Percentiles rank a stretch among this genome's conserved stretches.
These are phyloP conservation scores for Thraustochytrium striatum DNA, from an alignment of 352 stramenopile genomes.

Conservation along the genomic window DNA sequence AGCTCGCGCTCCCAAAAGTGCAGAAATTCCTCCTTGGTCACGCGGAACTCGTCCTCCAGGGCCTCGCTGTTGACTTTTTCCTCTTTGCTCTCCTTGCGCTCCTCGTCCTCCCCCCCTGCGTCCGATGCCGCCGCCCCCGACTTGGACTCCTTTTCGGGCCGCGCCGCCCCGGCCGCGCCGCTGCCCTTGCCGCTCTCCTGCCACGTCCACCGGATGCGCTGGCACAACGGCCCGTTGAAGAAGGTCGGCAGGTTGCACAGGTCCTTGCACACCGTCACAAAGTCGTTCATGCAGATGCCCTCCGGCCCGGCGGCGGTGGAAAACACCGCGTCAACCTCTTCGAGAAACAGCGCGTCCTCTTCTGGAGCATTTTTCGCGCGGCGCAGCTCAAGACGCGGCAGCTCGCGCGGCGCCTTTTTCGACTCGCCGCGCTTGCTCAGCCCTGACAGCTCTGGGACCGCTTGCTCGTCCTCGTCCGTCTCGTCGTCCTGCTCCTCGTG, in stretches of 20 bases:
- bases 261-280: conserved; percentile 93
- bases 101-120: conserved; percentile 41
- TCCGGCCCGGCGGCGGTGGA: not conserved
- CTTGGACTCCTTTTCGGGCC: not conserved
- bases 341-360: no score
- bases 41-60: not conserved
- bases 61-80: conserved; percentile 22
- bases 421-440: no score
- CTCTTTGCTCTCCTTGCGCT: conserved; percentile 7
- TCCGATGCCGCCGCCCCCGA: not conserved
- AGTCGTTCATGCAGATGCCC: conserved; percentile 62
- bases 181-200: not conserved
- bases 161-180: conserved; percentile 48
- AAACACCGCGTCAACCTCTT: no score
- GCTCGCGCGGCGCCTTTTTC: no score
- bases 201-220: conserved; percentile 66
- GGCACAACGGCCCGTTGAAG: conserved; percentile 93
- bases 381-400: no score
- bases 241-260: conserved; percentile 96
- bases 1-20: conserved; percentile 90
- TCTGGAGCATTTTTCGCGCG: no score
- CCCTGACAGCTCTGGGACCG: no score
- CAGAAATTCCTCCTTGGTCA: conserved; percentile 62
- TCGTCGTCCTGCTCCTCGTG: no score
- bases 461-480: no score